Evolutionary conservation across 2,329 filamentous ascomycete genomes (phyloP).

Genomic region (Aspergillus sp.): DNA sequence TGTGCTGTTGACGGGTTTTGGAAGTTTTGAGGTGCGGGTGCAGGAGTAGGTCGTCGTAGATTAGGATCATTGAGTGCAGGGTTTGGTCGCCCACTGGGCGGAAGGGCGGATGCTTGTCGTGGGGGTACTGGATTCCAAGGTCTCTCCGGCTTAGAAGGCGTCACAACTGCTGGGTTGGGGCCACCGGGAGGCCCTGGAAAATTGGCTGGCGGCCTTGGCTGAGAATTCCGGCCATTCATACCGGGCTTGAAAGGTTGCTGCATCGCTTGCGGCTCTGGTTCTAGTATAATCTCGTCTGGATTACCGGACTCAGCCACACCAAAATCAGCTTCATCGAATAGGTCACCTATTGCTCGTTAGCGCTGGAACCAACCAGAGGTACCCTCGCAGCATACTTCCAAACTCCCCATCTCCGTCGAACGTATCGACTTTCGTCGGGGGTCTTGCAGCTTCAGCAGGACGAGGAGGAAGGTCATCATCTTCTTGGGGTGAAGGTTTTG

Average conservation of each 20-base stretch:
- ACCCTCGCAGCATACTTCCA: conserved; percentile 28
- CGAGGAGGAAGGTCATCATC: conserved; percentile 41
- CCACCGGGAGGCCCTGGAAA: conserved; percentile 10
- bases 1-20: conserved; percentile 12
- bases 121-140: conserved; percentile 16
- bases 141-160: conserved; percentile 35
- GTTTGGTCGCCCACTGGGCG: conserved; percentile 15
- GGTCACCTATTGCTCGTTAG: conserved; percentile 39
- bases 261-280: conserved; percentile 22
- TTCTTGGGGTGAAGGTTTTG: conserved; percentile 39
- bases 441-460: conserved; percentile 17
- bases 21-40: conserved; percentile 13
- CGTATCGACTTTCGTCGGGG: conserved; percentile 20
- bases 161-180: conserved; percentile 22
- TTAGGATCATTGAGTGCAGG: conserved; percentile 11
- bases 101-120: conserved; percentile 15
- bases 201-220: conserved; percentile 15
- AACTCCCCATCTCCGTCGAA: conserved; percentile 39
- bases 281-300: conserved; percentile 67
- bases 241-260: conserved; percentile 20
- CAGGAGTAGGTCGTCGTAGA: conserved; percentile 9
- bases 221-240: conserved; percentile 14
- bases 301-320: conserved; percentile 62
- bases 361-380: not conserved
- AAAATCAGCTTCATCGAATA: conserved; percentile 73